Evolutionary conservation across 805 yeast genomes (phyloP).

Genomic region (Zygoascus ofunaensis): DNA sequence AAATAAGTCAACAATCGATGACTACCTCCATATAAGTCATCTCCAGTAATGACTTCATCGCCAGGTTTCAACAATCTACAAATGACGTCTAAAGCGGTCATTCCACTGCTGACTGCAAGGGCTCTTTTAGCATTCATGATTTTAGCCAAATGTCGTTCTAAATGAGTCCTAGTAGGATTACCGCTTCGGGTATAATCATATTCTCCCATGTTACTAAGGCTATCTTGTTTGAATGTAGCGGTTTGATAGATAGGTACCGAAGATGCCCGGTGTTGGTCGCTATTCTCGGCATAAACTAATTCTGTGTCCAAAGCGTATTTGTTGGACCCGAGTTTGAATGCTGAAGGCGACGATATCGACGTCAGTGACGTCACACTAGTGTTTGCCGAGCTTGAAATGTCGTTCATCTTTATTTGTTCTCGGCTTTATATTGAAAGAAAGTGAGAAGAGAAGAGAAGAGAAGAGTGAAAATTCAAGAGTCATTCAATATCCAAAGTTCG

Average conservation of each 20-base stretch:
- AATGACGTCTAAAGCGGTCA: slow-evolving; percentile 87
- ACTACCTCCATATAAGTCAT: slow-evolving; percentile 91
- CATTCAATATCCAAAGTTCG: no score
- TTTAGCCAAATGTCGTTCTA: slow-evolving; percentile 69
- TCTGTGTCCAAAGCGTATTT: slow-evolving; percentile 58
- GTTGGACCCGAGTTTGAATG: slow-evolving; percentile 23
- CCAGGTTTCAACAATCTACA: slow-evolving; percentile 65
- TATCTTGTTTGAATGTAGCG: slow-evolving; percentile 85
- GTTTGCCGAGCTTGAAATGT: neutral
- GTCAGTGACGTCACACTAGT: slow-evolving; percentile 8
- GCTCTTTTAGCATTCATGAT: slow-evolving; percentile 72
- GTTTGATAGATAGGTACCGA: slow-evolving; percentile 85
- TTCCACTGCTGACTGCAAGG: slow-evolving; percentile 81
- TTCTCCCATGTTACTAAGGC: slow-evolving; percentile 65
- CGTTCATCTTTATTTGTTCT: no score
- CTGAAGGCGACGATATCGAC: slow-evolving; percentile 18
- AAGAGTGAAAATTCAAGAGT: no score
- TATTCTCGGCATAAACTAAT: slow-evolving; percentile 49
- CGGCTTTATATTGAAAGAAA: no score
- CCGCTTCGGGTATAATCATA: slow-evolving; percentile 88
- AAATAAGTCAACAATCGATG: slow-evolving; percentile 73
- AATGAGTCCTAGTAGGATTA: slow-evolving; percentile 78
- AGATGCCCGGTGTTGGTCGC: slow-evolving; percentile 69
- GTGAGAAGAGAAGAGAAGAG: no score
- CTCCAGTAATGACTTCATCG: slow-evolving; percentile 91